Conservation (phyloP, 2,329 filamentous ascomycete genomes). For the Aspergillus pseudonomiae region DNA sequence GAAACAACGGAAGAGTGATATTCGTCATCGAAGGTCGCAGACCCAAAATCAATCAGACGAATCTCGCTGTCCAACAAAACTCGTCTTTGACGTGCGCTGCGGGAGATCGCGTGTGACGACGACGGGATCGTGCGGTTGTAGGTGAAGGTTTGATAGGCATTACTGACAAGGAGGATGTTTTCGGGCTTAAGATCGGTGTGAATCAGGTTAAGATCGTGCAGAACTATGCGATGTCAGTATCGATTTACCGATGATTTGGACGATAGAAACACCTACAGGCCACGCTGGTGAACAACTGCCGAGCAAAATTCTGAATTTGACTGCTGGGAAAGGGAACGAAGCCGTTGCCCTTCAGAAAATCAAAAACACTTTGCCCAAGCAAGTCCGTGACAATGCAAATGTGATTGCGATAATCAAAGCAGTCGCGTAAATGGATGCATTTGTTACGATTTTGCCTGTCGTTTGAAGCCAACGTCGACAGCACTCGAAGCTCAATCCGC, state of each 20-base stretch:
- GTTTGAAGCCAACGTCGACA: conserved; percentile 89
- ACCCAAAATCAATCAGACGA: conserved; percentile 68
- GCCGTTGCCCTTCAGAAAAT: conserved; percentile 92
- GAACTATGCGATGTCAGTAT: conserved; percentile 59
- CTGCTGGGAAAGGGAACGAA: conserved; percentile 98
- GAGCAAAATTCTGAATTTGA: conserved; percentile 95
- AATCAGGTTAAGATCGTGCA: conserved; percentile 95
- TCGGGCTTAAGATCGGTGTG: conserved; percentile 79
- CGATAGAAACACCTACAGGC: conserved; percentile 70
- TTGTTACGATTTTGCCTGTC: conserved; percentile 90
- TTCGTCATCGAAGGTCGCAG: conserved; percentile 69
- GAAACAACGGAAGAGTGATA: conserved; percentile 70
- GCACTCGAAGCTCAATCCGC: conserved; percentile 87
- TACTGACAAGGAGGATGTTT: conserved; percentile 68
- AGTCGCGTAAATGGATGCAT: conserved; percentile 94
- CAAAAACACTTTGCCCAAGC: conserved; percentile 94
- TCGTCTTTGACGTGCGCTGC: conserved; percentile 63
- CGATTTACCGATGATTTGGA: conserved; percentile 8
- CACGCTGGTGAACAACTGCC: conserved; percentile 96
- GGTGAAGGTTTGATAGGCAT: conserved; percentile 68
- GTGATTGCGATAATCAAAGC: conserved; percentile 95
- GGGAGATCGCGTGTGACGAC: conserved; percentile 60
- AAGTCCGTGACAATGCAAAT: conserved; percentile 83
- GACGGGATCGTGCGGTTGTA: conserved; percentile 70
- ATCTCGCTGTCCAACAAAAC: conserved; percentile 69